Conservation (phyloP, 768 basidiomycete species). For the Russula lepida region DNA sequence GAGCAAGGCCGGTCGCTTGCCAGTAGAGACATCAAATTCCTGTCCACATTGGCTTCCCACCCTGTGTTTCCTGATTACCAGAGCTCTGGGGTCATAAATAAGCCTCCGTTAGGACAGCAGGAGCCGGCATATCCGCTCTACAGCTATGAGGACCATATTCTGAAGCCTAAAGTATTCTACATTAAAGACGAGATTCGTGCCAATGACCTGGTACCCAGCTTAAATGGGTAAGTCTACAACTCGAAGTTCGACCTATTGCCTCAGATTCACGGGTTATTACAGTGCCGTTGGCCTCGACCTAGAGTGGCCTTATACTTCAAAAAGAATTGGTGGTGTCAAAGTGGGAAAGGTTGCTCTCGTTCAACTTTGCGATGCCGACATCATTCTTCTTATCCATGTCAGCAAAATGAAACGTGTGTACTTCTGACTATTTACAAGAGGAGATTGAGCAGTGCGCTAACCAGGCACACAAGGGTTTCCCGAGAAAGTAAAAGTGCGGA, state of each 20-base stretch:
- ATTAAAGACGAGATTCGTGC: constrained; percentile 36
- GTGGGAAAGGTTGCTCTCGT: constrained; percentile 37
- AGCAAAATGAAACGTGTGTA: constrained; percentile 39
- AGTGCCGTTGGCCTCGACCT: constrained; percentile 46
- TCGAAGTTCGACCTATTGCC: background rate
- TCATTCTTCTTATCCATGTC: constrained; percentile 41
- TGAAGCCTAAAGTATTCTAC: constrained; percentile 33
- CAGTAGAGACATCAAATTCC: background rate
- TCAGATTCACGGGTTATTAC: background rate
- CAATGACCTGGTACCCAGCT: constrained; percentile 30
- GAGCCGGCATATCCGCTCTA: constrained; percentile 27
- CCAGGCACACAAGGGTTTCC: constrained; percentile 33
- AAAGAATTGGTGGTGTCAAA: constrained; percentile 21
- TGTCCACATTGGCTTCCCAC: background rate
- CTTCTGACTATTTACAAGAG: background rate
- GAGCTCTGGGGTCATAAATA: background rate
- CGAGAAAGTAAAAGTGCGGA: constrained; percentile 32
- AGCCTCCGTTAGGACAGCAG: background rate
- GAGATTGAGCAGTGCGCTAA: background rate
- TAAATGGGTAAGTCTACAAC: constrained; percentile 31
- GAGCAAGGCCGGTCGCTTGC: background rate
- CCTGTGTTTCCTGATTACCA: background rate
- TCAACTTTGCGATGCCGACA: constrained; percentile 37
- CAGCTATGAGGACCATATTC: constrained; percentile 31
- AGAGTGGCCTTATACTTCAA: constrained; percentile 38